phyloP scores from a whole-genome alignment of 208 protist species.

The Acanthamoeba castellanii region DNA sequence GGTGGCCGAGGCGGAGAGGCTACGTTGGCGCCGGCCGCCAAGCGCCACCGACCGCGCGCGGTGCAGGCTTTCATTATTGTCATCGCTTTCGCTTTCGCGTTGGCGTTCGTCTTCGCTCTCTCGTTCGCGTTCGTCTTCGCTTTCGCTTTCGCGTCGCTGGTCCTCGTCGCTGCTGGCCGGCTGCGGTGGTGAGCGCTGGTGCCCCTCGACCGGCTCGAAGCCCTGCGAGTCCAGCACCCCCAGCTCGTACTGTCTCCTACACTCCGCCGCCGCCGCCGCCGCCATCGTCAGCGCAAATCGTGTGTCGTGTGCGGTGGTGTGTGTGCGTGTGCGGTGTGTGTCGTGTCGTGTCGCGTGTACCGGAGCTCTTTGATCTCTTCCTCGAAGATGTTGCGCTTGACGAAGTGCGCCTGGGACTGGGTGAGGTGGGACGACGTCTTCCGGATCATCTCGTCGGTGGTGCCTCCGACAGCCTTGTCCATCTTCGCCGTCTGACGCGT shows the following conservation, averaged over 20 bases:
- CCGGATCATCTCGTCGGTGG: conserved; percentile 9
- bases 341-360: too few species aligned
- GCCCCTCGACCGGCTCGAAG: background rate
- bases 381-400: conserved; percentile 69
- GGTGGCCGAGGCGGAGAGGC: background rate
- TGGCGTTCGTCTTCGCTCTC: too few species aligned
- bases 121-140: too few species aligned
- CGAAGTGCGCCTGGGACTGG: conserved; percentile 29
- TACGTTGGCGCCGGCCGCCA: background rate
- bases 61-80: too few species aligned
- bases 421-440: conserved; percentile 26
- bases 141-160: too few species aligned
- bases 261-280: background rate
- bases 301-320: too few species aligned
- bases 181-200: too few species aligned
- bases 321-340: background rate
- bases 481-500: conserved; percentile 54
- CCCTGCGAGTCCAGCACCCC: background rate
- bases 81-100: too few species aligned
- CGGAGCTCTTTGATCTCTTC: conserved; percentile 61
- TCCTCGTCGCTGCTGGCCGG: background rate
- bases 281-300: too few species aligned
- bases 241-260: background rate
- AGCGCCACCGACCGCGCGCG: background rate
- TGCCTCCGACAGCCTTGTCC: background rate